Evolutionary conservation across 2,329 filamentous ascomycete species (phyloP).

Genomic region (Xylaria hypoxylon): DNA sequence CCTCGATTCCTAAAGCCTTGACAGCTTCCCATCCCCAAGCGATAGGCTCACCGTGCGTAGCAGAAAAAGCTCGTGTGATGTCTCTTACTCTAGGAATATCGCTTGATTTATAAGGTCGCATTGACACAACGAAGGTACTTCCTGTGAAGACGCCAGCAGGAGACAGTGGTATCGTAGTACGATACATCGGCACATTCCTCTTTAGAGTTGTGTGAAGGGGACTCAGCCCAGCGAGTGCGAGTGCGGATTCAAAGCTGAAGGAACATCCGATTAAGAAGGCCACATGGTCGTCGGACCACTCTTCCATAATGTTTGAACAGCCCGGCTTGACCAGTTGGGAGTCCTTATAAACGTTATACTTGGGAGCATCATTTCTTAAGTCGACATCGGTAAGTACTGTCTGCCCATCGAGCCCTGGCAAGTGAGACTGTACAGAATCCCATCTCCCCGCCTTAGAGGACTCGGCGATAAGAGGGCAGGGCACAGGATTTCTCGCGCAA

Average conservation of each 20-base stretch:
- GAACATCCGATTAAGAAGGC: slow-evolving; percentile 71
- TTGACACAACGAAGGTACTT: slow-evolving; percentile 69
- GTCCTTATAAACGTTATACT: slow-evolving; percentile 69
- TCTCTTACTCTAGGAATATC: slow-evolving; percentile 65
- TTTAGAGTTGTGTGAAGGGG: slow-evolving; percentile 62
- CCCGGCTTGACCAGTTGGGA: slow-evolving; percentile 55
- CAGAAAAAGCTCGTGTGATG: slow-evolving; percentile 65
- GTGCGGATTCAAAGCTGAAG: slow-evolving; percentile 71
- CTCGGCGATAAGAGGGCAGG: slow-evolving; percentile 70
- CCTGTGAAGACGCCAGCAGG: slow-evolving; percentile 69
- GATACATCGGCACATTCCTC: slow-evolving; percentile 71
- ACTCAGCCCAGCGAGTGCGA: slow-evolving; percentile 61
- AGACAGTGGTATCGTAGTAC: slow-evolving; percentile 65
- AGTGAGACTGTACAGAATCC: slow-evolving; percentile 52
- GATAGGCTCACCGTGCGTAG: slow-evolving; percentile 73
- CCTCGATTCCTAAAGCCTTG: slow-evolving; percentile 62
- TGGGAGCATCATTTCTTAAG: slow-evolving; percentile 67
- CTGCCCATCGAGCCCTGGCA: slow-evolving; percentile 43
- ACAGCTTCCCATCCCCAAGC: slow-evolving; percentile 73
- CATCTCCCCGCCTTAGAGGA: slow-evolving; percentile 59
- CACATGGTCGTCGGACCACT: slow-evolving; percentile 72
- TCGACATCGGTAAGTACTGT: slow-evolving; percentile 57
- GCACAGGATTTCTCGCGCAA: slow-evolving; percentile 71
- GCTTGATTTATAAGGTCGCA: slow-evolving; percentile 66
- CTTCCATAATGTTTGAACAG: slow-evolving; percentile 57